Evolutionary conservation across 73 alveolate genomes (phyloP), one percentile per base, ranked within the genome.

Genomic region (Blepharisma stoltei): DNA sequence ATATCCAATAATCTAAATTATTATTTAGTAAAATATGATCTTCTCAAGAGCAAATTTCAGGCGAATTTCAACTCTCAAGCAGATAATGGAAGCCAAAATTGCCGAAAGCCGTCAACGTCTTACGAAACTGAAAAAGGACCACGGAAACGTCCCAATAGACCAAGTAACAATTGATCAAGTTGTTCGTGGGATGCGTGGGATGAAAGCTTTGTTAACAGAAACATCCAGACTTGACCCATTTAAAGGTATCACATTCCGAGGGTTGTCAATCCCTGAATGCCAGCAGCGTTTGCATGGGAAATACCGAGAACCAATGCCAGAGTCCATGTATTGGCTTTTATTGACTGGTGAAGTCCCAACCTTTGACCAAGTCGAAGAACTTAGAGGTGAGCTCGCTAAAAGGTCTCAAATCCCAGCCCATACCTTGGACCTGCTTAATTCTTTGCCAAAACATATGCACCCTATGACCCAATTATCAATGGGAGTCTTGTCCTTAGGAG

Each of bases 111-210:
- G 81, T 46, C 50, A 48, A 23, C 46, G 47, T n/a, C 71, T 89
- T 49, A 44, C 47, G 14, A 66, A 70, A 14, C 67, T 89, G 78
- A 85, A 78, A 52, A 89, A 81, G 43, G 88, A 80, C 4, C 69
- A 85, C 71, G 88, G 86, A 18, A 52, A 68, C 37, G 27, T 2
- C 54, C 80, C 79, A 20, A 14, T 89, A 9, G 92, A 84, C 45
- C 80, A 90, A 45, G 71, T 87, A 69, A 87, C 95, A 46, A 94
- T 92, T 18, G 94, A 83, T 60, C 81, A 93, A 70, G 92, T 89
- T 54, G 69, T 92, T 8, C 95, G 97, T 14, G 97, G 99, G 20
- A 94, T 94, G 97, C 79, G 97, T 83, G 95, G 96, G 25, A 83
- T 94, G 88, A 77, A 88, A 46, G 97, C 95, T 43, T 71, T 94